phyloP scores from a whole-genome alignment of 495 filamentous ascomycete genomes.

The Penicillium goetzii region DNA sequence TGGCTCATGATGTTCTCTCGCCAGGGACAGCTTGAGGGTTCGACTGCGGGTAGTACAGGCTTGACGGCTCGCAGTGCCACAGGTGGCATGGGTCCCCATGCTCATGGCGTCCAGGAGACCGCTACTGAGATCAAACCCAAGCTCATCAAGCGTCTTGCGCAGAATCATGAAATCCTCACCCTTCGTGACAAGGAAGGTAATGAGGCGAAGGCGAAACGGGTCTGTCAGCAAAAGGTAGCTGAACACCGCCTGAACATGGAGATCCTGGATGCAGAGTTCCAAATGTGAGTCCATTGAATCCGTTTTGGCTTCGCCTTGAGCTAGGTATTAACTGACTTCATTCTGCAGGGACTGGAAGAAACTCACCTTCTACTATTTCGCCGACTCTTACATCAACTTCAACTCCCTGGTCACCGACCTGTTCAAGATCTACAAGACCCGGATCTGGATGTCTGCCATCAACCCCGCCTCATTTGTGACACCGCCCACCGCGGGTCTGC shows the following conservation, averaged over 20 bases:
- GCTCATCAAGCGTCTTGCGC: constrained; percentile 91
- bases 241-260: constrained; percentile 97
- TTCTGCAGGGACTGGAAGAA: constrained; percentile 94
- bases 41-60: constrained; percentile 55
- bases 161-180: constrained; percentile 83
- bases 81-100: constrained; percentile 74
- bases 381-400: constrained; percentile 98
- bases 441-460: constrained; percentile 99
- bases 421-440: constrained; percentile 98
- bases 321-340: neutral
- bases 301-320: no score
- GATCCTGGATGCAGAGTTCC: constrained; percentile 98
- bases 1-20: constrained; percentile 98
- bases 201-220: constrained; percentile 94
- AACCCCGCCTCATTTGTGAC: constrained; percentile 98
- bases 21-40: constrained; percentile 64
- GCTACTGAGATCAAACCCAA: constrained; percentile 85
- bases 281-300: constrained; percentile 70
- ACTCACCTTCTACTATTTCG: constrained; percentile 97
- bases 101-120: constrained; percentile 75
- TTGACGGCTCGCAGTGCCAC: constrained; percentile 63
- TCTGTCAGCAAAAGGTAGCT: constrained; percentile 93
- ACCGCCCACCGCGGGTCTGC: constrained; percentile 66
- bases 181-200: constrained; percentile 95
- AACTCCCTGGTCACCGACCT: constrained; percentile 95